Conservation (phyloP, 2,329 filamentous ascomycete species). For the Penicillium frequentans region DNA sequence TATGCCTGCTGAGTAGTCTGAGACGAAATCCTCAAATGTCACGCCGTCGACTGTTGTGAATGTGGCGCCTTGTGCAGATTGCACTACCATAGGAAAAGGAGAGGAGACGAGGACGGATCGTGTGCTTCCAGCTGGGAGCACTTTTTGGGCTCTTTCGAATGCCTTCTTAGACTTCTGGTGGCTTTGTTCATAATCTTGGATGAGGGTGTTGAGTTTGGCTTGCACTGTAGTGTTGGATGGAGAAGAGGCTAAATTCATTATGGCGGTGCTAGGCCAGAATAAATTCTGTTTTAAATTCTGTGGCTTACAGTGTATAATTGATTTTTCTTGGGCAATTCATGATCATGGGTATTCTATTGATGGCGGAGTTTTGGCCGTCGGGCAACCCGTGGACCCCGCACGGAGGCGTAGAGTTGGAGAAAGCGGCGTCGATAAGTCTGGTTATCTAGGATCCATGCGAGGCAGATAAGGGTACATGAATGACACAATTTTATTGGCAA, state of each 20-base stretch:
- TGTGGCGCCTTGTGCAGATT: slow-evolving; percentile 25
- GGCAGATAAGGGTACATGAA: no score
- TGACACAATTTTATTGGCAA: no score
- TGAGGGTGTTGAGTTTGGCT: neutral
- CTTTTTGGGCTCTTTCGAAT: slow-evolving; percentile 1
- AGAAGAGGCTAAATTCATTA: neutral
- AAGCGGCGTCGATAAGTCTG: neutral
- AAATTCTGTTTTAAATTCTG: no score
- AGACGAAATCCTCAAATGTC: slow-evolving; percentile 5
- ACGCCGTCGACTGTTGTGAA: slow-evolving; percentile 31
- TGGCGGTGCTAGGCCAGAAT: neutral
- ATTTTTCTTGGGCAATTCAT: neutral
- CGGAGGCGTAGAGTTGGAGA: neutral
- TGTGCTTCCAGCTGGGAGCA: slow-evolving; percentile 22
- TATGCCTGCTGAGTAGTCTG: slow-evolving; percentile 53
- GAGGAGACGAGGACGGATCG: slow-evolving; percentile 24
- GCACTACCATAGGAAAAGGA: slow-evolving; percentile 36
- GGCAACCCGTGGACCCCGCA: no score
- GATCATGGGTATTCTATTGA: neutral
- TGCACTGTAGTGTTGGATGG: neutral
- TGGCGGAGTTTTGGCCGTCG: neutral
- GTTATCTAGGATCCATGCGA: no score
- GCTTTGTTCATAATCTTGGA: neutral
- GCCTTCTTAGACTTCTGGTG: slow-evolving; percentile 2
- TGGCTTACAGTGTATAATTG: neutral